These are phyloP conservation scores for Arachnomyces sp. DNA, from an alignment of 2,329 filamentous ascomycete genomes.

Conservation along the genomic window DNA sequence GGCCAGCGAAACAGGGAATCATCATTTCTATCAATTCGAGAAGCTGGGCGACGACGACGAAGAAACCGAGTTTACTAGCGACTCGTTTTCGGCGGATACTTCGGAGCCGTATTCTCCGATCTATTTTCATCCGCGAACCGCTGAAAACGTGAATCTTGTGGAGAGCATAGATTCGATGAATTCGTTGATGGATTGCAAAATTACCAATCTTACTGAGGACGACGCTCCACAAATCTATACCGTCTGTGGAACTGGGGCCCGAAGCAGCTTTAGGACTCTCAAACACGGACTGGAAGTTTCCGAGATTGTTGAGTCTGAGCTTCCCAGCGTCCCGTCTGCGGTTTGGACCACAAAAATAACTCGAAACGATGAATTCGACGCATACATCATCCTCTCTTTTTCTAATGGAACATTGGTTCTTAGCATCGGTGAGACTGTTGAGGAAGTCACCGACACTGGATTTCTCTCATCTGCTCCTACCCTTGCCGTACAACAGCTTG, in stretches of 20 bases:
- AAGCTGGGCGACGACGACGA: constrained; percentile 94
- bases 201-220: constrained; percentile 82
- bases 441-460: constrained; percentile 88
- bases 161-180: constrained; percentile 85
- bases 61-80: constrained; percentile 77
- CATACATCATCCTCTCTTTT: constrained; percentile 92
- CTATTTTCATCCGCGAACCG: constrained; percentile 73
- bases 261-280: constrained; percentile 83
- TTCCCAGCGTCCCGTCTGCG: constrained; percentile 78
- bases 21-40: constrained; percentile 94
- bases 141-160: constrained; percentile 76
- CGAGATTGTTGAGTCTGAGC: constrained; percentile 88
- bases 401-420: constrained; percentile 83
- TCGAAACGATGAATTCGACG: constrained; percentile 74
- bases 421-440: constrained; percentile 92
- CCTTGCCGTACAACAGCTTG: constrained; percentile 85
- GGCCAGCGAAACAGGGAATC: constrained; percentile 85
- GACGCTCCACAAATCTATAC: constrained; percentile 96
- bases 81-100: constrained; percentile 71
- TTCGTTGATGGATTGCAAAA: constrained; percentile 81
- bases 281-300: constrained; percentile 90
- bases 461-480: constrained; percentile 86
- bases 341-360: constrained; percentile 94
- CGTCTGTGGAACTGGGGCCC: constrained; percentile 77
- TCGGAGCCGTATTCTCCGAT: constrained; percentile 64